A percentile compares a stretch with the other conserved stretches of the same genome.
Evolutionary conservation across 352 stramenopile species (phyloP).

Genomic region (Globisporangium heterothallicum): DNA sequence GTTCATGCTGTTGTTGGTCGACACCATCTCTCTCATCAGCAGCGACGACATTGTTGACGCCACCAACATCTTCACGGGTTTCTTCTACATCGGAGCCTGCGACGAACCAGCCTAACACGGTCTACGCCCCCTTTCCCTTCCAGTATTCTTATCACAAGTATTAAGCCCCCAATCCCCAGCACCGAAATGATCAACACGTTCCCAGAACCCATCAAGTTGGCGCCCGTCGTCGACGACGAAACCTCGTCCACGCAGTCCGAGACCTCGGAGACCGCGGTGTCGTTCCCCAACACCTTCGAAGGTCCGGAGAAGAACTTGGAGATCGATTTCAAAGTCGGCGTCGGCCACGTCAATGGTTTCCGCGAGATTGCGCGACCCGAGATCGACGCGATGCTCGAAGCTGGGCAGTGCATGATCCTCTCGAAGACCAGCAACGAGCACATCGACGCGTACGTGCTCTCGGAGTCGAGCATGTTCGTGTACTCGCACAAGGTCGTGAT

Average conservation of each 20-base stretch:
- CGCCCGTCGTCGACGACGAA: constrained; percentile 45
- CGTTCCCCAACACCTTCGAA: constrained; percentile 91
- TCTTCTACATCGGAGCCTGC: constrained; percentile 88
- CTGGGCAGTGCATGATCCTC: constrained; percentile 96
- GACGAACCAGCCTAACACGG: constrained; percentile 84
- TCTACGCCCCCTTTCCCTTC: constrained; percentile 3
- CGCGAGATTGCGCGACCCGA: constrained; percentile 84
- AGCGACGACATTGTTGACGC: constrained; percentile 86
- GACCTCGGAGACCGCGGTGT: constrained; percentile 34
- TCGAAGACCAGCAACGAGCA: constrained; percentile 95
- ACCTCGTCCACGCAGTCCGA: constrained; percentile 68
- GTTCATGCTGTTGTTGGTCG: constrained; percentile 82
- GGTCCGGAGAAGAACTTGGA: constrained; percentile 97
- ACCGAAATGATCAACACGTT: constrained; percentile 53
- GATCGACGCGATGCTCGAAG: constrained; percentile 93
- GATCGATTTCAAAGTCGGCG: constrained; percentile 87
- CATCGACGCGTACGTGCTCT: constrained; percentile 94
- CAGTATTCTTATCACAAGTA: background rate
- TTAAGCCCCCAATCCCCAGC: constrained; percentile 9
- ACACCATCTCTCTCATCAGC: constrained; percentile 53
- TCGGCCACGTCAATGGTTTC: constrained; percentile 79
- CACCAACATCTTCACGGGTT: constrained; percentile 85
- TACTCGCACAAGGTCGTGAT: constrained; percentile 98
- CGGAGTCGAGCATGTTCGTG: constrained; percentile 98
- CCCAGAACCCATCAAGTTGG: constrained; percentile 66